A percentile compares a stretch with the other conserved stretches of the same genome.
Evolutionary conservation across 305 asterid genomes (phyloP).

Genomic region (Fraxinus albicans): DNA sequence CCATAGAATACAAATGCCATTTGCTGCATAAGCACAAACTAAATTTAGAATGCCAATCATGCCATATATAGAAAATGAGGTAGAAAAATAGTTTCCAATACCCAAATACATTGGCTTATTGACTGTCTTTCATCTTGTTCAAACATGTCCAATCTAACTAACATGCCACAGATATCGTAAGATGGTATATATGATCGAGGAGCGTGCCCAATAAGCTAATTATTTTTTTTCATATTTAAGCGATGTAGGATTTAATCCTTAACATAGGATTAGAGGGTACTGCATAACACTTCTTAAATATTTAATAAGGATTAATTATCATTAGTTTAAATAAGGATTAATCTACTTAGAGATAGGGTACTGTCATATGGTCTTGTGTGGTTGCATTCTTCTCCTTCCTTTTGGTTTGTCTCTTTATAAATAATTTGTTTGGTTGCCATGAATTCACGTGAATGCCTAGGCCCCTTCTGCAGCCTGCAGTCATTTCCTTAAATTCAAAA

Average conservation of each 20-base stretch:
- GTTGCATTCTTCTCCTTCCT: conserved; percentile 72
- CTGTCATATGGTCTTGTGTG: conserved; percentile 64
- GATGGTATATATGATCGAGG: background rate
- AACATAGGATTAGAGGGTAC: background rate
- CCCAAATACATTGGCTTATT: background rate
- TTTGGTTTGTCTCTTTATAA: conserved; percentile 54
- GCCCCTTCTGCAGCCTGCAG: conserved; percentile 27
- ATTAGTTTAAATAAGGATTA: background rate
- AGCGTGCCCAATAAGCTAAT: background rate
- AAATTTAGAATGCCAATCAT: background rate
- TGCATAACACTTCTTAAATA: background rate
- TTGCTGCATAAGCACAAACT: background rate
- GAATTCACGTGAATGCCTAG: conserved; percentile 77
- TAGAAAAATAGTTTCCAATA: background rate
- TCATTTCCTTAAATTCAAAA: background rate
- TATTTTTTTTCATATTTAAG: background rate
- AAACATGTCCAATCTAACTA: background rate
- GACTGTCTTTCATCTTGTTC: background rate
- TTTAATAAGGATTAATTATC: background rate
- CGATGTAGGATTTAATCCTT: background rate
- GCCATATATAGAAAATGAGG: background rate
- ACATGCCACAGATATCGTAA: background rate
- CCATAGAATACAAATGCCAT: background rate
- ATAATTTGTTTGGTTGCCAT: conserved; percentile 68
- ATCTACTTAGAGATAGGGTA: conserved; percentile 62